phyloP scores from a whole-genome alignment of 345 rosid genomes.

The Dipteronia sinensis region DNA sequence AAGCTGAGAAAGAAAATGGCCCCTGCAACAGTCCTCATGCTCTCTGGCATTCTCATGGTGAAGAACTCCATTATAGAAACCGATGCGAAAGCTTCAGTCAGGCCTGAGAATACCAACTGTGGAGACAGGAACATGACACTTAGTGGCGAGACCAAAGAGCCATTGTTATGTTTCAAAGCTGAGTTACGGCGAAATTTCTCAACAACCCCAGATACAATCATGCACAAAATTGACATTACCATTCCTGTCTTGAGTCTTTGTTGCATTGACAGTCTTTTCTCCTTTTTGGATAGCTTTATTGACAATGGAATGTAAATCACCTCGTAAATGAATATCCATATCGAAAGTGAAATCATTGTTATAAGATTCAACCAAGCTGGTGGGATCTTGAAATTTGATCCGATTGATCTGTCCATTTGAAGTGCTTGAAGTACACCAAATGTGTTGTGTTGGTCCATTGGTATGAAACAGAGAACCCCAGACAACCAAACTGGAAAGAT shows the following conservation, averaged over 20 bases:
- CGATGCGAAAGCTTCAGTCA: constrained; percentile 69
- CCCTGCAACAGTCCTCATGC: constrained; percentile 76
- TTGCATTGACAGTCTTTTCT: constrained; percentile 43
- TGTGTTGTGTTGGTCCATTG: constrained; percentile 65
- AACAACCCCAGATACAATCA: constrained; percentile 53
- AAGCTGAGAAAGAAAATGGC: constrained; percentile 69
- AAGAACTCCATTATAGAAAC: constrained; percentile 73
- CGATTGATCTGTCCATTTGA: constrained; percentile 46
- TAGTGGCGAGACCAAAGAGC: constrained; percentile 47
- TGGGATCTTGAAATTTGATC: constrained; percentile 45
- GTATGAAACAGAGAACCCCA: constrained; percentile 60
- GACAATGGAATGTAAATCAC: constrained; percentile 40
- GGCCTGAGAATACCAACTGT: constrained; percentile 61
- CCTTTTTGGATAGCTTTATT: constrained; percentile 29
- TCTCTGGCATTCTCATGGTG: constrained; percentile 64
- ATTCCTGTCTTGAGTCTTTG: constrained; percentile 63
- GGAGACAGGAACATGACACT: constrained; percentile 50
- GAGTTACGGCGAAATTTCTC: constrained; percentile 48
- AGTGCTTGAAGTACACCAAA: constrained; percentile 66
- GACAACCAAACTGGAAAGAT: constrained; percentile 62
- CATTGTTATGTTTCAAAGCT: constrained; percentile 33
- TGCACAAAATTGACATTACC: constrained; percentile 49
- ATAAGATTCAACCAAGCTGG: constrained; percentile 70
- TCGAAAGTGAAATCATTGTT: constrained; percentile 60
- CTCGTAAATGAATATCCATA: constrained; percentile 70